Base-by-base conservation (phyloP, 352 stramenopile genomes). In the Pilasporangium apinafurcum region DNA sequence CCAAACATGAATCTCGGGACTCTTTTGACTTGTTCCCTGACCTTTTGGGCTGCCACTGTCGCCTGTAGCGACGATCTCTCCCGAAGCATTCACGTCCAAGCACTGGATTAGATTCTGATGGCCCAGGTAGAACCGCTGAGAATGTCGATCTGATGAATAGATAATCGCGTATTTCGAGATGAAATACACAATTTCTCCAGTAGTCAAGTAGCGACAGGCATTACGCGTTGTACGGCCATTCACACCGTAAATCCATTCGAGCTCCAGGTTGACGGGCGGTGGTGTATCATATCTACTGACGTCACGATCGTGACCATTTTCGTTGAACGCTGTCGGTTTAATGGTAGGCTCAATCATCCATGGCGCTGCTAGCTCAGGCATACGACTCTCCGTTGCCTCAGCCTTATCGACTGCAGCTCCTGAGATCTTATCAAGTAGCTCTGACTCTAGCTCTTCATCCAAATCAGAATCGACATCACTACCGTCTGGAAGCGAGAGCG, bases 161-260 rank as follows among this genome's bases (percentile, higher is more conserved):
- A 93, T 62, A 13, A 93, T 63, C 8, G 68, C 81, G 34, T 84
- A 86, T 33, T 81, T 86, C 22, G 72, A 81, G 2, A 90, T 73
- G 10, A 78, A 64, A 51, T 90, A 91, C 9, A 86, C 79, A 0
- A 76, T 48, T 27, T 91, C 77, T 4, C 79, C 67, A 4, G 61
- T 79, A 24, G 38, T 41, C 20, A 87, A 30, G 16, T 83, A 67
- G 0, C 61, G 64, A 17, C 77, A 69, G 0, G 68, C 57, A 39
- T 85, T 81, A 13, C 81, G 62, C 2, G 44, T 48, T 6, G 59
- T 65, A 16, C 68, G 43, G 4, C 66, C 71, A 5, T 65, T 59
- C 17, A 75, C 83, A 8, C 81, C 81, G 28, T 90, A 87, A 13
- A 93, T 67, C 81, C 79, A 91, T 38, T 88, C 74, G 4, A 92